phyloP scores from a whole-genome alignment of 2,329 filamentous ascomycete genomes.

The Lojkania enalia region DNA sequence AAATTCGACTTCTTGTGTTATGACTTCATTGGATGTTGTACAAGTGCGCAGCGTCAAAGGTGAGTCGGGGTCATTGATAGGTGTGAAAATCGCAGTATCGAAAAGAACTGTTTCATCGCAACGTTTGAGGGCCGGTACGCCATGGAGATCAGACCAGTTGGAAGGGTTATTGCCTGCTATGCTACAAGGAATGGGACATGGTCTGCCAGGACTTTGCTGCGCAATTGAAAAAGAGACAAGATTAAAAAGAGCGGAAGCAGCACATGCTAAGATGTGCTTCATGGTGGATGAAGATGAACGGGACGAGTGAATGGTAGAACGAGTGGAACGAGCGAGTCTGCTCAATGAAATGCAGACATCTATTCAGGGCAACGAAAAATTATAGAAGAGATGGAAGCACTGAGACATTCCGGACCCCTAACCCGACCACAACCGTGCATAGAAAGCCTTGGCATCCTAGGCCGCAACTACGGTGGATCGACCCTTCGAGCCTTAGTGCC shows the following conservation, averaged over 20 bases:
- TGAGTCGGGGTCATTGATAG: not conserved
- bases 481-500: too few relatives aligned
- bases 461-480: too few relatives aligned
- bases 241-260: not conserved
- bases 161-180: not conserved
- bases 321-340: not conserved
- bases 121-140: not conserved
- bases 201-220: not conserved
- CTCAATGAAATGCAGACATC: too few relatives aligned
- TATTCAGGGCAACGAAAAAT: too few relatives aligned
- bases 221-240: not conserved
- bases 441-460: too few relatives aligned
- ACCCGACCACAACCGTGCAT: too few relatives aligned
- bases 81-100: not conserved
- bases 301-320: not conserved
- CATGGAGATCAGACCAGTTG: constrained; percentile 1
- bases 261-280: not conserved
- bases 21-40: not conserved
- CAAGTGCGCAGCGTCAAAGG: not conserved
- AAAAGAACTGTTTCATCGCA: constrained; percentile 1
- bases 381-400: too few relatives aligned
- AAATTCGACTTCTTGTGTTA: not conserved
- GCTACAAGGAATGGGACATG: not conserved
- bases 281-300: not conserved
- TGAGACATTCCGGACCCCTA: too few relatives aligned